Percentiles rank a stretch among this genome's conserved stretches.
phyloP scores from a whole-genome alignment of 768 basidiomycete species.

The Mycena vulgaris region DNA sequence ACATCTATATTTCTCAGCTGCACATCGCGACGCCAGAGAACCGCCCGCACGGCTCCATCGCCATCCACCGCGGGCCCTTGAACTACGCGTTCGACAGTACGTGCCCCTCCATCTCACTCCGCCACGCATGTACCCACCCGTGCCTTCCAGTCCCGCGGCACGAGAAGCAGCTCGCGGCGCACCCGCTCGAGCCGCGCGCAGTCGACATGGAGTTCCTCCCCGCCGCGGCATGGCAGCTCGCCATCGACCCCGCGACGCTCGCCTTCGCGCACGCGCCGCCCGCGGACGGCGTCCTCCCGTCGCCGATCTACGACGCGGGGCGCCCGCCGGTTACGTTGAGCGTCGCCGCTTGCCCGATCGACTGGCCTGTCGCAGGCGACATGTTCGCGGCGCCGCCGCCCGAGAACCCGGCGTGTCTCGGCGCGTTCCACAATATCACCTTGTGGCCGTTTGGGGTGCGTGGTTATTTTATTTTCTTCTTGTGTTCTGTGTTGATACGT shows the following conservation, averaged over 20 bases:
- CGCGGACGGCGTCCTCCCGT: conserved; percentile 54
- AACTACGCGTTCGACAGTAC: conserved; percentile 70
- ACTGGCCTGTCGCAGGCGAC: conserved; percentile 62
- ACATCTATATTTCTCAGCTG: neutral
- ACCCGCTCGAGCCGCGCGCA: conserved; percentile 61
- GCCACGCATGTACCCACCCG: neutral
- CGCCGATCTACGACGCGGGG: conserved; percentile 65
- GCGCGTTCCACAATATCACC: conserved; percentile 57
- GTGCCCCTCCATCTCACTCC: conserved; percentile 19
- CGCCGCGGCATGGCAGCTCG: conserved; percentile 65
- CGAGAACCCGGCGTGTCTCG: conserved; percentile 60
- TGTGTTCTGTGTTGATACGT: neutral
- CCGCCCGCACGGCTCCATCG: conserved; percentile 66
- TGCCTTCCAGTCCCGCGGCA: conserved; percentile 48
- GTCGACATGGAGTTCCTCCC: conserved; percentile 68
- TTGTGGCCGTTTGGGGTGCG: conserved; percentile 67
- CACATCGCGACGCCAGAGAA: conserved; percentile 51
- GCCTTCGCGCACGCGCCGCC: conserved; percentile 55
- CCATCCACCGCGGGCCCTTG: conserved; percentile 68
- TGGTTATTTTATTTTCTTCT: conserved; percentile 21
- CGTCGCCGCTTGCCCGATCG: conserved; percentile 65
- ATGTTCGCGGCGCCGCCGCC: conserved; percentile 67
- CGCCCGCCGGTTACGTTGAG: conserved; percentile 63
- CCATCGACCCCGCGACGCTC: conserved; percentile 65
- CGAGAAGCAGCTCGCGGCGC: conserved; percentile 57